Base-by-base conservation (phyloP, 306 rosid species). In the Arachis hypogaea region DNA sequence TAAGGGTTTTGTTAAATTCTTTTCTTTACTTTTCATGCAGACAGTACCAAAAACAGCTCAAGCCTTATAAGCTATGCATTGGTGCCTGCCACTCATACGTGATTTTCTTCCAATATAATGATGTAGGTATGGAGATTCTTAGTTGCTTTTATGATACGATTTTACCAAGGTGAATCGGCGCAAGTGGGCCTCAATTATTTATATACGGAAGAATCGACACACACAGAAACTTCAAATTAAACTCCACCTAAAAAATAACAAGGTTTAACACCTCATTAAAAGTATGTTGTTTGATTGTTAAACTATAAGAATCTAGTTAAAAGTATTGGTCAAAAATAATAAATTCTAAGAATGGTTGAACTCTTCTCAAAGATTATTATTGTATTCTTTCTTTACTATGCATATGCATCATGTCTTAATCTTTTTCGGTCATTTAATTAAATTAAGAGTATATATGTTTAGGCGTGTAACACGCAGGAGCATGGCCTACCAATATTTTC, bases 401-500 rank as follows among this genome's bases (percentile, higher is more conserved):
- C 10, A 45, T 45, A 22, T 22, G 28, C 28, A 22, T 22, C 28
- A 22, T 22, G 0, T 22, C 28, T 22, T 22, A 22, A 22, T 22
- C 28, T 22, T 7, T 9, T 45, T 45, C 3, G 49, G 10, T 9
- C 49, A 9, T 9, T 45, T 0, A 45, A 45, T 33, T 33, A 33
- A 33, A 33, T 33, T 33, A 33, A 33, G 38, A 33, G 38, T 33
- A 4, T 33, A 33, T 33, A 33, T 33, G 4, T 4, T 2, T 33
- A 33, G 28, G 28, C 4, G 4, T 33, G 38, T 33, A 33, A 4
- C 38, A 33, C 38, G 58, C 38, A 49, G 42, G 72, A 63, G 49
- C 46, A 72, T 79, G 78, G 78, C 75, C 70, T 50, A 79, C 74
- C 70, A 73, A 33, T 66, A 11, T 5, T 12, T n/a, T 78, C 33